Conservation (phyloP, 2,329 filamentous ascomycete genomes). For the Botrytis squamosa region DNA sequence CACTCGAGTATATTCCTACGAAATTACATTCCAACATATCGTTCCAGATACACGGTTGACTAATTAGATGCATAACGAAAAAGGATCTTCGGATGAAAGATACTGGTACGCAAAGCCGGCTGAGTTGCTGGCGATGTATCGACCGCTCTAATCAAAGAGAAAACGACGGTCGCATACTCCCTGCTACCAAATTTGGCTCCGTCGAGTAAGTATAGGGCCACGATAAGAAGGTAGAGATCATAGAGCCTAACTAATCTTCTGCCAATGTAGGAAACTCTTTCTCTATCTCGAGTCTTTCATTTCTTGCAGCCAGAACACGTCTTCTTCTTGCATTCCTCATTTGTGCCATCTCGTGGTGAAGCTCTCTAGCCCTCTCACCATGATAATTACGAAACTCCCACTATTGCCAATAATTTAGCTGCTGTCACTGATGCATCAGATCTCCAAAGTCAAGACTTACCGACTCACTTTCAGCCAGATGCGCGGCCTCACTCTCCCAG, state of each 20-base stretch:
- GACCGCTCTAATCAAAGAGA: too few relatives aligned
- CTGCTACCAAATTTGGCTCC: not conserved
- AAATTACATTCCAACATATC: not conserved
- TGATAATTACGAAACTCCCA: not conserved
- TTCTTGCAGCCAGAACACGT: not conserved
- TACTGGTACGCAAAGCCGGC: not conserved
- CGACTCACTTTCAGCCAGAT: not conserved
- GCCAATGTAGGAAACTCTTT: not conserved
- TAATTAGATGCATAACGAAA: not conserved
- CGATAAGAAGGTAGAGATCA: not conserved
- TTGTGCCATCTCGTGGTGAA: slow-evolving; percentile 10
- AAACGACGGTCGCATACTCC: not conserved
- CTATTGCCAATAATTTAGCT: not conserved
- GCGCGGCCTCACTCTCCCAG: not conserved
- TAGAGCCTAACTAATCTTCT: not conserved
- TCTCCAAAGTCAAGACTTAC: not conserved
- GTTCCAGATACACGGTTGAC: not conserved
- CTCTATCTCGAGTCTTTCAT: not conserved
- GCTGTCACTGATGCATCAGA: not conserved
- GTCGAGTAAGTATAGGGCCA: not conserved
- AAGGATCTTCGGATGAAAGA: not conserved
- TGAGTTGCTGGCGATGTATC: too few relatives aligned
- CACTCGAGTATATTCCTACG: not conserved
- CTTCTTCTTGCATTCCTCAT: slow-evolving; percentile 14
- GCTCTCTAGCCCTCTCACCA: not conserved